Evolutionary conservation across 345 rosid species (phyloP).

Genomic region (Moringa oleifera): DNA sequence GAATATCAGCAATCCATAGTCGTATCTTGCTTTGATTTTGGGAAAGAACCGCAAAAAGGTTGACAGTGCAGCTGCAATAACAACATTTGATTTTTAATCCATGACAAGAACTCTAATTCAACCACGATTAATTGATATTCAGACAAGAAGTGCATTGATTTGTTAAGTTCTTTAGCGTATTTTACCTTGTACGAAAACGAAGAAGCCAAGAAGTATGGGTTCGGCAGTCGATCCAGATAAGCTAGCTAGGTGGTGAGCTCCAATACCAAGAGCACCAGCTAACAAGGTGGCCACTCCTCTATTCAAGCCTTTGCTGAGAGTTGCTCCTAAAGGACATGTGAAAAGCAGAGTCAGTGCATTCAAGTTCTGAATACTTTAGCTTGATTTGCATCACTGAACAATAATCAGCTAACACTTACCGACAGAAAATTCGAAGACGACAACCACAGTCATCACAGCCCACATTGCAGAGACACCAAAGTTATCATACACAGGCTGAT

Average conservation of each 20-base stretch:
- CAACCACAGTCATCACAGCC: slow-evolving; percentile 84
- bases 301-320: slow-evolving; percentile 65
- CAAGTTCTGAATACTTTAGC: background rate
- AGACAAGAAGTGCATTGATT: no score
- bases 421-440: slow-evolving; percentile 72
- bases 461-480: slow-evolving; percentile 72
- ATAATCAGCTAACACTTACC: slow-evolving; percentile 32
- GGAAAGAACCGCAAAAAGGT: slow-evolving; percentile 80
- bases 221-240: slow-evolving; percentile 47
- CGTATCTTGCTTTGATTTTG: slow-evolving; percentile 69
- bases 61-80: slow-evolving; percentile 42
- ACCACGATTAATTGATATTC: no score
- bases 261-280: slow-evolving; percentile 58
- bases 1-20: slow-evolving; percentile 70
- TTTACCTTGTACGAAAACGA: slow-evolving; percentile 64
- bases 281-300: slow-evolving; percentile 63
- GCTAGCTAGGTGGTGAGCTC: slow-evolving; percentile 60
- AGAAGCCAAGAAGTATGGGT: slow-evolving; percentile 59
- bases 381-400: no score
- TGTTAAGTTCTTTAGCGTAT: no score
- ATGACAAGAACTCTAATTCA: no score
- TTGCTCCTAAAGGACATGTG: slow-evolving; percentile 29
- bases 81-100: no score
- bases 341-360: background rate
- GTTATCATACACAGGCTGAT: slow-evolving; percentile 49